Evolutionary conservation across 352 stramenopile species (phyloP).

Genomic region (Globisporangium ultimum): DNA sequence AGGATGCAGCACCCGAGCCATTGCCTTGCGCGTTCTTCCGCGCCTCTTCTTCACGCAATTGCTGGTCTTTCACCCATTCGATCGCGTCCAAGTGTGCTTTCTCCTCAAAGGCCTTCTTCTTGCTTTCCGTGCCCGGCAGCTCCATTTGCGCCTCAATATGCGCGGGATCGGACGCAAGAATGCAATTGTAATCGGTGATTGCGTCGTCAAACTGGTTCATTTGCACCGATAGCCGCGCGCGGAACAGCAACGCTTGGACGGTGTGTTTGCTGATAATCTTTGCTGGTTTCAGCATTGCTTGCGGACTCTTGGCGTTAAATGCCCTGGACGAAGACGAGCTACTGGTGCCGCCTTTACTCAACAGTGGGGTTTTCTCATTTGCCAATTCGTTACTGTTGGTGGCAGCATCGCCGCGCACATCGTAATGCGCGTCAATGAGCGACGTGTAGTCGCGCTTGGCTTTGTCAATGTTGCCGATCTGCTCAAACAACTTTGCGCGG

Average conservation of each 20-base stretch:
- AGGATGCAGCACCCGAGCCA: no score
- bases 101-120: constrained; percentile 35
- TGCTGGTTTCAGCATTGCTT: constrained; percentile 10
- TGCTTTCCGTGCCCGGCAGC: constrained; percentile 46
- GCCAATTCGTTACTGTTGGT: not conserved
- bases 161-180: constrained; percentile 58
- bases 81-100: constrained; percentile 45
- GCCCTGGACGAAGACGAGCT: not conserved
- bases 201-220: constrained; percentile 55
- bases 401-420: constrained; percentile 18
- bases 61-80: constrained; percentile 49
- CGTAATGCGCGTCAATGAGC: constrained; percentile 69
- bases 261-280: constrained; percentile 61
- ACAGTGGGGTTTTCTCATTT: constrained; percentile 10
- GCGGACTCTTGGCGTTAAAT: not conserved
- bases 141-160: constrained; percentile 81
- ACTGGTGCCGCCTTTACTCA: constrained; percentile 12
- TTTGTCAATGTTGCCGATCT: constrained; percentile 28
- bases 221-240: constrained; percentile 43
- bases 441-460: constrained; percentile 61
- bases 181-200: constrained; percentile 56
- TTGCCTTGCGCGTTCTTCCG: constrained; percentile 10
- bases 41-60: constrained; percentile 10
- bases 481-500: constrained; percentile 48
- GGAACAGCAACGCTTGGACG: constrained; percentile 43